A percentile compares a stretch with the other conserved stretches of the same genome.
Conservation (phyloP, 768 basidiomycete genomes). For the Kwoniella sp. region DNA sequence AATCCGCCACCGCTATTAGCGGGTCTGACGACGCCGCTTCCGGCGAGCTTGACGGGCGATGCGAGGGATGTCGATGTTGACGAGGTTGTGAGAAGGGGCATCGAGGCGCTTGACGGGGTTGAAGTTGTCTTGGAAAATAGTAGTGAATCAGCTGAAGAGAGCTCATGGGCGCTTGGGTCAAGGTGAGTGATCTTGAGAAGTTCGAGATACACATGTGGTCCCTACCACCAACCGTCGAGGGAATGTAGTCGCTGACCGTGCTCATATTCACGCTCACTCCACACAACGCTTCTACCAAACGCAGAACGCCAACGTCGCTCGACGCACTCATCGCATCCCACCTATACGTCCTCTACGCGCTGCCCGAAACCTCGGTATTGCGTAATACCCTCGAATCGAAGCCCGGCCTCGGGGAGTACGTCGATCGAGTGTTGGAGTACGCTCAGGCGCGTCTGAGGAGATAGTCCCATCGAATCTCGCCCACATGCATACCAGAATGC, state of each 20-base stretch:
- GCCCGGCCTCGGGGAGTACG: conserved; percentile 26
- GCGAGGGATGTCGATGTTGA: conserved; percentile 28
- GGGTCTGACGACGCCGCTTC: conserved; percentile 44
- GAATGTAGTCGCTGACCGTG: too few species aligned
- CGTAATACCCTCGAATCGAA: conserved; percentile 4
- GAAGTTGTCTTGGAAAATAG: conserved; percentile 8
- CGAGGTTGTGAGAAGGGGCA: conserved; percentile 28
- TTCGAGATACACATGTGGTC: too few species aligned
- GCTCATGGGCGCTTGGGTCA: conserved; percentile 40
- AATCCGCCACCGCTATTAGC: conserved; percentile 40
- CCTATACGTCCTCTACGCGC: conserved; percentile 30
- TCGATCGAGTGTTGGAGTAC: conserved; percentile 30
- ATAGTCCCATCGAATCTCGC: too few species aligned
- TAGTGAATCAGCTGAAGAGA: background rate
- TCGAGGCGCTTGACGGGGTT: conserved; percentile 27
- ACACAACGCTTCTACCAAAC: background rate
- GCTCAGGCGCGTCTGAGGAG: conserved; percentile 17
- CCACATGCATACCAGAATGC: background rate
- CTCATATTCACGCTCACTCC: background rate
- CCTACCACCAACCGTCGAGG: too few species aligned
- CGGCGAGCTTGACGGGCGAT: conserved; percentile 44
- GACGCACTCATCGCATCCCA: conserved; percentile 46
- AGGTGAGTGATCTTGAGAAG: conserved; percentile 32
- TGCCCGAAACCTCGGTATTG: conserved; percentile 17
- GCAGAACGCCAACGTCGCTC: conserved; percentile 40